Percentiles rank a stretch among this genome's conserved stretches.
Conservation (phyloP, 1,284 basidiomycete genomes). For the Sporisorium exsertum region DNA sequence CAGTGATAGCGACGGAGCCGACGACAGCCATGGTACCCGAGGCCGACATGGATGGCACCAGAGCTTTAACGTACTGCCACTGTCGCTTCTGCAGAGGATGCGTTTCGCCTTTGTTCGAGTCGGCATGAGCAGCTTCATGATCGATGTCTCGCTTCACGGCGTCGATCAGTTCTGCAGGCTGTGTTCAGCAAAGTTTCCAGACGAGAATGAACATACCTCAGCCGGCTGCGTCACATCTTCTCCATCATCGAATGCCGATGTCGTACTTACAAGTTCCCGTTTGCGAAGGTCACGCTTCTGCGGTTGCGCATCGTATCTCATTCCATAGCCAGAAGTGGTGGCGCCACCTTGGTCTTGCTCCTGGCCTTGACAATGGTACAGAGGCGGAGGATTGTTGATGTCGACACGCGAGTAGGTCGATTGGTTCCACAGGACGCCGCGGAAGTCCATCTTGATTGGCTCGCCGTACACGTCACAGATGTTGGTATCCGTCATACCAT, state of each 20-base stretch:
- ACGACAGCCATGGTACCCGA: constrained; percentile 8
- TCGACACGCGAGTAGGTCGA: constrained; percentile 29
- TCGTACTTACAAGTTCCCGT: neutral
- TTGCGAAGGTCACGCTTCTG: constrained; percentile 17
- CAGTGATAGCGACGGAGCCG: constrained; percentile 10
- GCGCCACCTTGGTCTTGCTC: neutral
- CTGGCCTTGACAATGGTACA: constrained; percentile 18
- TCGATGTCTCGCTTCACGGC: constrained; percentile 11
- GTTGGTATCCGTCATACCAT: constrained; percentile 16
- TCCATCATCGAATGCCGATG: neutral
- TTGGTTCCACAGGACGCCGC: constrained; percentile 32
- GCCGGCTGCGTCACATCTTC: neutral
- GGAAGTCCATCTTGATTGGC: constrained; percentile 28
- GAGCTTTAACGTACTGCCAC: neutral
- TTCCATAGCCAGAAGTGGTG: neutral
- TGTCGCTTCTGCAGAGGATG: constrained; percentile 19
- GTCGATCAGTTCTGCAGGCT: neutral
- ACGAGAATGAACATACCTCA: neutral
- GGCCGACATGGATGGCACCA: constrained; percentile 18
- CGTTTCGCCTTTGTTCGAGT: neutral
- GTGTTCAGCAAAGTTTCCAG: neutral
- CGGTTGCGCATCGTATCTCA: neutral
- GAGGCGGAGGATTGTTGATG: constrained; percentile 11
- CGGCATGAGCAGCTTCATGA: neutral
- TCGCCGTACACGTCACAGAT: constrained; percentile 23